Base-by-base conservation (phyloP, 257 asterid genomes). In the Ehretia macrophylla region DNA sequence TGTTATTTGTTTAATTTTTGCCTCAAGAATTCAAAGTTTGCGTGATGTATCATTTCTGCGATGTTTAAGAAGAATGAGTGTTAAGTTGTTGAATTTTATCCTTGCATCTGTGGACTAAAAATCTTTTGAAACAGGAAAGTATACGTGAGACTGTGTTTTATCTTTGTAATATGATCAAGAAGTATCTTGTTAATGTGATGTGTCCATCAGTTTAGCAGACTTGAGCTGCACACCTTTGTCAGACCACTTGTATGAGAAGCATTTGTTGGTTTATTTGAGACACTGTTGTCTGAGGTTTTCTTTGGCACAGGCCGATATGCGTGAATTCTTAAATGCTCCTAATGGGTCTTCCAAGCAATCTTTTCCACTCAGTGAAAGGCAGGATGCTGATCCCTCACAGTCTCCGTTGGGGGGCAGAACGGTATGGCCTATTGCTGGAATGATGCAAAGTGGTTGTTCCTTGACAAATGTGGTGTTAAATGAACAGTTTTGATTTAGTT, bases 391-490 rank as follows among this genome's bases (percentile, higher is more conserved):
- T 61, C 81, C 69, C 62, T 83, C 86, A 54, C 94, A 83, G 73
- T 86, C 99, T 42, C 97, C 99, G 37, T 72, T 93, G 81, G 94
- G 96, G 57, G 96, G 97, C 51, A 76, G 84, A 73, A 93, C 92
- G 83, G 99, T 89, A 81, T 69, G 86, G 48, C 58, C 60, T 37
- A 65, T 27, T 66, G 55, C 60, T 51, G 45, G 19, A 63, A n/a
- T 32, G 44, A 11, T 44, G 6, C 56, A 39, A 38, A 47, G 19
- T 32, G 27, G 37, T 44, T 60, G n/a, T 56, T 51, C 39, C 37
- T 55, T 51, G 67, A 50, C 56, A 47, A 56, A 39, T 73, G 37
- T 40, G 48, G 40, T 67, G 39, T 68, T 65, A 68, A 67, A 55
- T 58, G 56, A 49, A 47, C 37, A 55, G 45, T 58, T 56, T 11